These are phyloP conservation scores for Prunus davidiana DNA, from an alignment of 306 rosid species.

Conservation along the genomic window DNA sequence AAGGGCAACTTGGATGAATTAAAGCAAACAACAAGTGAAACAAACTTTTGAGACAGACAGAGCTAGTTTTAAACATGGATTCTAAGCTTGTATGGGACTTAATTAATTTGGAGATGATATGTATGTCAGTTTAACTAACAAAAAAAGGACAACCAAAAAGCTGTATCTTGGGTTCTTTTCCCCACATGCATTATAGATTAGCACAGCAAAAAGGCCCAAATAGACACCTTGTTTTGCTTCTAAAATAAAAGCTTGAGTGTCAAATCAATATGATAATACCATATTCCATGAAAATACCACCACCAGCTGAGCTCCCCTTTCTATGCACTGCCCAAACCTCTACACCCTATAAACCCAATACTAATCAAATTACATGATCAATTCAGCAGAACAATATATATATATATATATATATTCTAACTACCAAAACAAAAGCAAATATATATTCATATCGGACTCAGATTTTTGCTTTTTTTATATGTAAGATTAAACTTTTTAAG, in stretches of 20 bases:
- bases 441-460: too few relatives aligned
- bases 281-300: conserved; percentile 63
- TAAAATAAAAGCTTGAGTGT: conserved; percentile 74
- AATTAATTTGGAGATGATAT: not conserved
- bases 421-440: not conserved
- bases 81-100: not conserved
- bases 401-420: not conserved
- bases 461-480: too few relatives aligned
- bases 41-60: not conserved
- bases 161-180: not conserved
- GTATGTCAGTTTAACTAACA: not conserved
- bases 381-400: too few relatives aligned
- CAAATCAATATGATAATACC: conserved; percentile 67
- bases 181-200: not conserved
- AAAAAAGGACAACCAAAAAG: not conserved
- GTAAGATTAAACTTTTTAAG: too few relatives aligned
- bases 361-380: not conserved
- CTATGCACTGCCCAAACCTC: conserved; percentile 74
- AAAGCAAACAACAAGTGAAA: not conserved
- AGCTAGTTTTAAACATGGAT: not conserved
- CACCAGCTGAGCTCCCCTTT: conserved; percentile 38
- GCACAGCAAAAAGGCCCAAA: not conserved
- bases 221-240: conserved; percentile 10
- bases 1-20: not conserved
- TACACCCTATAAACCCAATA: conserved; percentile 34